Percentiles rank a stretch among this genome's conserved stretches.
Evolutionary conservation across 1,139 yeast genomes (phyloP).

Genomic region (Yamadazyma blattariae): DNA sequence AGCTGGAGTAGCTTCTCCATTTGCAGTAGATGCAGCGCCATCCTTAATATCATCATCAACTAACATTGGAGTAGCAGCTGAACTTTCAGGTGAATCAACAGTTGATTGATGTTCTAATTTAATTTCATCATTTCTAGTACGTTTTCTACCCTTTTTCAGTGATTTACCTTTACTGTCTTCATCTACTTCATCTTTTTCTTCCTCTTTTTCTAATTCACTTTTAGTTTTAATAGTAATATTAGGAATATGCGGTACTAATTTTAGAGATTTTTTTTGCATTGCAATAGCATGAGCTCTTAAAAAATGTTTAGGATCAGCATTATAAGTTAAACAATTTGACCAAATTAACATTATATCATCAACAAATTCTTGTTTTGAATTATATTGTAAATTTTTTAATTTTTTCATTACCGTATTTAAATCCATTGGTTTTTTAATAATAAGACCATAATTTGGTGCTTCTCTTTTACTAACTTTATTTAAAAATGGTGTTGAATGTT

Average conservation of each 20-base stretch:
- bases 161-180: conserved; percentile 41
- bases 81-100: conserved; percentile 15
- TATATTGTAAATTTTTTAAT: conserved; percentile 75
- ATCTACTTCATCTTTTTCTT: conserved; percentile 21
- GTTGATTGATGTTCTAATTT: conserved; percentile 24
- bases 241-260: conserved; percentile 81
- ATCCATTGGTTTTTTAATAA: conserved; percentile 96
- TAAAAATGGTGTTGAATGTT: conserved; percentile 93
- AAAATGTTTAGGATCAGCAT: conserved; percentile 93
- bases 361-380: conserved; percentile 82
- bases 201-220: conserved; percentile 85
- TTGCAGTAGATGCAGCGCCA: conserved; percentile 8
- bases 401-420: conserved; percentile 91
- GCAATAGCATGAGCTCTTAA: conserved; percentile 90
- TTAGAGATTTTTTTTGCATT: conserved; percentile 85
- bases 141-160: conserved; percentile 42
- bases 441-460: conserved; percentile 91
- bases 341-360: conserved; percentile 93
- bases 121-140: conserved; percentile 37
- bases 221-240: conserved; percentile 79
- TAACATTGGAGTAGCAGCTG: conserved; percentile 9
- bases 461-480: conserved; percentile 95
- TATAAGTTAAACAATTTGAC: conserved; percentile 90
- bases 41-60: conserved; percentile 11
- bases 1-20: conserved; percentile 8